Base-by-base conservation (phyloP, 2,329 filamentous ascomycete species). In the Curvularia hawaiiensis region DNA sequence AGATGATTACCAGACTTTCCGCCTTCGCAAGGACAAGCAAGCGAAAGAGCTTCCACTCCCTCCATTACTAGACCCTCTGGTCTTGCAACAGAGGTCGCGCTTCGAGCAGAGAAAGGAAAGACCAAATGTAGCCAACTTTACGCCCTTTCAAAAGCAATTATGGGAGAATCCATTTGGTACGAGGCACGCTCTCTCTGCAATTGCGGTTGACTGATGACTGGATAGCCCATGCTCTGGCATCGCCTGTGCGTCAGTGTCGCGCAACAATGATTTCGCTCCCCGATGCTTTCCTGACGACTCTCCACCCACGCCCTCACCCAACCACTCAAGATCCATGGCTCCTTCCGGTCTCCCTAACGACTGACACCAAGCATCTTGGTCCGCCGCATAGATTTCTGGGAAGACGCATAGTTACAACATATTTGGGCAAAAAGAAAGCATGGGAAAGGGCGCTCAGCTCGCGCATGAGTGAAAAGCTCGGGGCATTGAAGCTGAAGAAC, bases 111-210 rank as follows among this genome's bases (percentile, higher is more conserved):
- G 79, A 14, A 82, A 76, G 50, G 67, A 70, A 14, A 64, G 77
- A 59, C 79, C 74, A 43, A 80, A 80, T 56, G 66, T 71, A 0
- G 75, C 76, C 56, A 64, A 74, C 22, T 73, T 78, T 26, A 77
- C 78, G 2, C 75, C 80, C 2, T 84, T 91, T 58, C 85, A 88
- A 67, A 80, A 79, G 55, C 82, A 84, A 57, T 76, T 92, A 1
- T 78, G 77, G 30, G 80, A 80, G 38, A 92, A 90, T 62, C 80
- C 87, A 2, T 91, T 85, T 64, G 89, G 88, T 89, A 77, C 30
- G 35, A 31, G 14, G 5, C 30, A 18, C 45, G 30, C 35, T 31
- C 20, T 14, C 22, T 35, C 38, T 18, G 3, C 38, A 47, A 45
- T 39, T 14, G 28, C 12, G 52, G 12, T 24, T 28, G 11, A 31